These are phyloP conservation scores for Eutrema heterophyllum DNA, from an alignment of 345 rosid species.

Conservation along the genomic window DNA sequence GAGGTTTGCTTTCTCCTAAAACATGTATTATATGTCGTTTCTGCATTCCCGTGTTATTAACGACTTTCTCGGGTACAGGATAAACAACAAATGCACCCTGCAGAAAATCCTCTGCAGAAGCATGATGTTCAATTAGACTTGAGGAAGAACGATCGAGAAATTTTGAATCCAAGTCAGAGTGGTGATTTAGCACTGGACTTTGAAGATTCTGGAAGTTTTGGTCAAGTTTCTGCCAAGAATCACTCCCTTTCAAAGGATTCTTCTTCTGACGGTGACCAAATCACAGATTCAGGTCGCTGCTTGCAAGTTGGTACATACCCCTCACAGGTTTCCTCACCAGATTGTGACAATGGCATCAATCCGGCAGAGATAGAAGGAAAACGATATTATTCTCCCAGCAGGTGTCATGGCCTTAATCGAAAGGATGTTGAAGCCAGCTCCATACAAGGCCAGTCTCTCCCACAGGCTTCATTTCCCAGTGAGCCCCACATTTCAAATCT, in stretches of 20 bases:
- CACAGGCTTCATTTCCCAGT: constrained; percentile 29
- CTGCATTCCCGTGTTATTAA: neutral
- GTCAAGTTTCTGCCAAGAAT: constrained; percentile 6
- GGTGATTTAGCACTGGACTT: constrained; percentile 27
- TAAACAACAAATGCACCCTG: constrained; percentile 31
- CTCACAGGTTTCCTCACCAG: constrained; percentile 33
- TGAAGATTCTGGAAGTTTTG: constrained; percentile 33
- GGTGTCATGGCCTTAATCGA: neutral
- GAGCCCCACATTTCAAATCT: constrained; percentile 31
- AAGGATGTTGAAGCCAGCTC: constrained; percentile 22
- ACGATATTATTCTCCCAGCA: constrained; percentile 17
- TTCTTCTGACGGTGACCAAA: constrained; percentile 15
- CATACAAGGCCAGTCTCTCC: constrained; percentile 24
- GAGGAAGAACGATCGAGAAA: constrained; percentile 32
- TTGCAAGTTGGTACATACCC: constrained; percentile 32
- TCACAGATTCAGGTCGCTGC: constrained; percentile 25
- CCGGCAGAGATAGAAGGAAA: constrained; percentile 14
- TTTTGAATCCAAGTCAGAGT: constrained; percentile 29
- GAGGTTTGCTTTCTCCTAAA: constrained; percentile 43
- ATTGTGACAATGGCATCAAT: constrained; percentile 19
- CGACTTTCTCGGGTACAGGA: constrained; percentile 26
- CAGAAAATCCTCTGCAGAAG: constrained; percentile 23
- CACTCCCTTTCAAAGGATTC: constrained; percentile 18
- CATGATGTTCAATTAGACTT: constrained; percentile 23
- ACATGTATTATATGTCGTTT: neutral